phyloP scores from a whole-genome alignment of 73 alveolate species.

The Paramecium biaurelia region DNA sequence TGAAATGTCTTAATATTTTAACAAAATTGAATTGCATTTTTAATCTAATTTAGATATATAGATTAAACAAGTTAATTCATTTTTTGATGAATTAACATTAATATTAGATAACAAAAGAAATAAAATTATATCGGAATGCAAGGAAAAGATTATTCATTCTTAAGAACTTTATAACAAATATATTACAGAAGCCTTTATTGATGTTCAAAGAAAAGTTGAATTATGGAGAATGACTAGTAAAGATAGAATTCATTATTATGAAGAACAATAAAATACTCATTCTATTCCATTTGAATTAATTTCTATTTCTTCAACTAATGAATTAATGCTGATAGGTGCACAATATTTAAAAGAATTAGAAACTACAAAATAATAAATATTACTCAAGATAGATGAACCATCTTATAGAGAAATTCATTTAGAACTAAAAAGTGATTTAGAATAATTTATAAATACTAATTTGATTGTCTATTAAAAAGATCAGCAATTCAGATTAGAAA shows the following conservation, averaged over 20 bases:
- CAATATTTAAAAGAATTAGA: not conserved
- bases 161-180: not conserved
- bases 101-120: not conserved
- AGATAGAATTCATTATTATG: not conserved
- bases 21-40: slow-evolving; percentile 5
- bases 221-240: slow-evolving; percentile 30
- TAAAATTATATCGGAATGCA: not conserved
- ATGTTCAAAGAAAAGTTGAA: slow-evolving; percentile 4
- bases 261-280: not conserved
- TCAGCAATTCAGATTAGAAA: not conserved
- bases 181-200: not conserved
- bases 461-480: not conserved
- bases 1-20: slow-evolving; percentile 13
- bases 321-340: not conserved
- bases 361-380: not conserved
- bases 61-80: not conserved
- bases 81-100: not conserved
- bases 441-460: not conserved
- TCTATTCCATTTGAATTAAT: not conserved
- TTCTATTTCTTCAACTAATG: not conserved
- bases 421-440: slow-evolving; percentile 6
- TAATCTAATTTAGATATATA: not conserved
- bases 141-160: not conserved
- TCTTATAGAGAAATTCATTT: not conserved
- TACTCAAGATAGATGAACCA: not conserved